phyloP scores from a whole-genome alignment of 306 rosid species.

The Pyrus pyrifolia region DNA sequence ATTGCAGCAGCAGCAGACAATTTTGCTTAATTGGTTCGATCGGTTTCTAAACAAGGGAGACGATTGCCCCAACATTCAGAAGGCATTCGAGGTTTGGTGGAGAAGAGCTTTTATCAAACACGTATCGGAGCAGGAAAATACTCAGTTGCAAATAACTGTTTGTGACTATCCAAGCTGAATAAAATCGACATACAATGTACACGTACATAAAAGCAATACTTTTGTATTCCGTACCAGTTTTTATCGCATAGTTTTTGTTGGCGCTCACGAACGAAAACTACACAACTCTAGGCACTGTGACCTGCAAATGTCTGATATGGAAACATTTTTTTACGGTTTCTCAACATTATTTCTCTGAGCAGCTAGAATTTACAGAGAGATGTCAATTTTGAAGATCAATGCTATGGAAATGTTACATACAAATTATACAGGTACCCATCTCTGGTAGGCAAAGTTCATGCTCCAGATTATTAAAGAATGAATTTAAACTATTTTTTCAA shows the following conservation, averaged over 20 bases:
- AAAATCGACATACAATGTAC: background rate
- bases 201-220: constrained; percentile 21
- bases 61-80: constrained; percentile 83
- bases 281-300: too few relatives aligned
- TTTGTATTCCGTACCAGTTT: background rate
- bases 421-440: background rate
- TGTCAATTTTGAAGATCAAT: background rate
- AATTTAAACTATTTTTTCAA: too few relatives aligned
- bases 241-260: background rate
- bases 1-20: constrained; percentile 64
- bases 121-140: constrained; percentile 42
- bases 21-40: constrained; percentile 74
- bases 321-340: background rate
- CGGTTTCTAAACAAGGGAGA: constrained; percentile 81
- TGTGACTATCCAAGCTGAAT: constrained; percentile 52
- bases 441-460: background rate
- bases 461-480: too few relatives aligned
- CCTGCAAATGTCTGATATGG: too few relatives aligned
- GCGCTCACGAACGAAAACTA: too few relatives aligned
- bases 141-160: constrained; percentile 64
- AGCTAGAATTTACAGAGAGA: too few relatives aligned
- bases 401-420: background rate
- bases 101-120: constrained; percentile 73
- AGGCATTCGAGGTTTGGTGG: constrained; percentile 97
- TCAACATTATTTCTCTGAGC: too few relatives aligned